Conservation (phyloP, 352 stramenopile species). For the Phytophthora foliorum region DNA sequence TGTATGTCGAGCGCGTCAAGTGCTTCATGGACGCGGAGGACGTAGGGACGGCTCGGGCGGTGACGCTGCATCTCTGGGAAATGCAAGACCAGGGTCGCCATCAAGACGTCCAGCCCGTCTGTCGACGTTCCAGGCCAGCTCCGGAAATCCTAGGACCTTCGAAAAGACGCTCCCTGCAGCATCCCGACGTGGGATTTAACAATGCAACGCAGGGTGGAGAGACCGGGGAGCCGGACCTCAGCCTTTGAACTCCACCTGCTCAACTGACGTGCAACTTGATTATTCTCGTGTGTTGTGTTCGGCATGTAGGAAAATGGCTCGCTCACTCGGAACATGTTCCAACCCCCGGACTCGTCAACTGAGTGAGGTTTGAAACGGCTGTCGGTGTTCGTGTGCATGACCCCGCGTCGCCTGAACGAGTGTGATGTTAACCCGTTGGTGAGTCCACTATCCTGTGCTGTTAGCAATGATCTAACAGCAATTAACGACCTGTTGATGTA, state of each 20-base stretch:
- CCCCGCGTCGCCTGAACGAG: no score
- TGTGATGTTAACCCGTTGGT: background rate
- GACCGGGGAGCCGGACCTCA: background rate
- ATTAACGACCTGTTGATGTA: no score
- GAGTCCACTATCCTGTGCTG: background rate
- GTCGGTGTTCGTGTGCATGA: no score
- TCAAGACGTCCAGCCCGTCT: background rate
- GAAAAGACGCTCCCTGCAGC: background rate
- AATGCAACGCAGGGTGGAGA: background rate
- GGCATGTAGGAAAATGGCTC: no score
- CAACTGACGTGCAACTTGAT: no score
- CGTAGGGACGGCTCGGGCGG: background rate
- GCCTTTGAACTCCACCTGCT: background rate
- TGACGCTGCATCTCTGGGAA: background rate
- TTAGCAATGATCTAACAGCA: no score
- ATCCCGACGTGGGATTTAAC: background rate
- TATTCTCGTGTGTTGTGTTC: no score
- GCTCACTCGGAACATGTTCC: no score
- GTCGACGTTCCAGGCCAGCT: background rate
- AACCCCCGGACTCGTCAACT: no score
- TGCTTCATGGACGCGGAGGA: background rate
- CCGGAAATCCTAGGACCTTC: background rate
- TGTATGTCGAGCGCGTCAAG: background rate
- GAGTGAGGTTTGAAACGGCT: no score
- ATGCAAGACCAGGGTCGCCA: background rate